Percentiles rank a stretch among this genome's conserved stretches.
These are phyloP conservation scores for Trichomonas vaginalis DNA, from an alignment of 208 protist species.

Conservation along the genomic window DNA sequence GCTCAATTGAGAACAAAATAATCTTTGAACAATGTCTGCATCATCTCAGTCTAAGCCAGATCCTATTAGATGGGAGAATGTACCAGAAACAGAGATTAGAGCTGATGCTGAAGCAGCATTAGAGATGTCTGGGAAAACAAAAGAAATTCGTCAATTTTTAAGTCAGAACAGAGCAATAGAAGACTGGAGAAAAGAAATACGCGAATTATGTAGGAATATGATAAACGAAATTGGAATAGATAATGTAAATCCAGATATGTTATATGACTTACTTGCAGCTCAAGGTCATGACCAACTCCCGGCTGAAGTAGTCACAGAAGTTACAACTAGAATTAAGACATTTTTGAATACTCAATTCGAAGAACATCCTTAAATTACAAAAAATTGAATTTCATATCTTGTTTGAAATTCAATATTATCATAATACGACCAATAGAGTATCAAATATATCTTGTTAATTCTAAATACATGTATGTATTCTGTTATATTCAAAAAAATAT, in stretches of 20 bases:
- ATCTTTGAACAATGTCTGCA: too few species aligned
- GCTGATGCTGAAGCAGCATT: neutral
- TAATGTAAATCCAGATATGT: neutral
- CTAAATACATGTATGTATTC: too few species aligned
- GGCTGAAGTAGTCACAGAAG: neutral
- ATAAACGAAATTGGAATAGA: neutral
- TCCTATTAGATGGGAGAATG: conserved; percentile 7
- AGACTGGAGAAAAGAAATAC: neutral
- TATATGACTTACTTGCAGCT: neutral
- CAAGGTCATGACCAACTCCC: neutral
- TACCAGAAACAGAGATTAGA: neutral
- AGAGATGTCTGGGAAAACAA: neutral
- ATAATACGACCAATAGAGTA: too few species aligned
- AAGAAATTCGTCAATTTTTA: neutral
- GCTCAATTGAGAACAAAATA: too few species aligned
- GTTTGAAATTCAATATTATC: neutral
- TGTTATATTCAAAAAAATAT: too few species aligned
- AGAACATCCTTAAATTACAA: neutral
- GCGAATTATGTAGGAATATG: neutral
- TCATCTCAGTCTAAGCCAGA: too few species aligned
- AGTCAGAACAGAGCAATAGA: neutral
- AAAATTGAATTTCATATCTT: neutral
- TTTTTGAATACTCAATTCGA: conserved; percentile 8
- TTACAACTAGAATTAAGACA: neutral
- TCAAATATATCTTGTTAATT: too few species aligned